Evolutionary conservation across 257 asterid genomes (phyloP), one percentile per base, ranked within the genome.

Genomic region (Paraleonurus japonicus): DNA sequence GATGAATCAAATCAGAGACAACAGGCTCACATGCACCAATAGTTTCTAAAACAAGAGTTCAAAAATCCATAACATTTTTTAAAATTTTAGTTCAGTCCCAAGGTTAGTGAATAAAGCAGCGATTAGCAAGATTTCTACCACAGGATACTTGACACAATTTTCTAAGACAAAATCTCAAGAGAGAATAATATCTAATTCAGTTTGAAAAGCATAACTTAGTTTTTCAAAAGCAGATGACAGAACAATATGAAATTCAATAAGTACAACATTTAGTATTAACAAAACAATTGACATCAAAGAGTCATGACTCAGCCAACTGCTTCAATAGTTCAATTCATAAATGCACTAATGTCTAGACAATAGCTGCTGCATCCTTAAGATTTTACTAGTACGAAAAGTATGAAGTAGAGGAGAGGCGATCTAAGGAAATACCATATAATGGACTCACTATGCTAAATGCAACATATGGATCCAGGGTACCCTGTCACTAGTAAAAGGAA

Each of bases 381-480:
- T 59, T 61, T 16, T 71, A 37, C 33, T 22, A 30, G 62, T 43
- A 62, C 2, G 37, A 13, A n/a, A 19, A n/a, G 70, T 19, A 32
- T 61, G 20, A 35, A 67, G 65, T 58, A 32, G 7, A 65, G 47
- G 41, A 77, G 47, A 15, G 6, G 43, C 3, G 53, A 61, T 48
- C 6, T 19, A 41, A 50, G 11, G 50, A 55, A 33, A 60, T 48
- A 53, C 16, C 33, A 37, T 27, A 61, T 53, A 62, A 33, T 30
- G 30, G 53, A 47, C 69, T 28, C n/a, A 16, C 33, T 71, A 61
- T 39, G 61, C 55, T 60, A 71, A 57, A 66, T 47, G 48, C 33
- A 61, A 37, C 37, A n/a, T 43, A 65, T 28, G 71, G 73, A 57
- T 62, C 33, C 19, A 67, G 4, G 51, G 32, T 48, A 72, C 64